A percentile compares a stretch with the other conserved stretches of the same genome.
These are phyloP conservation scores for Pyracantha coccinea DNA, from an alignment of 331 rosid species.

Conservation along the genomic window DNA sequence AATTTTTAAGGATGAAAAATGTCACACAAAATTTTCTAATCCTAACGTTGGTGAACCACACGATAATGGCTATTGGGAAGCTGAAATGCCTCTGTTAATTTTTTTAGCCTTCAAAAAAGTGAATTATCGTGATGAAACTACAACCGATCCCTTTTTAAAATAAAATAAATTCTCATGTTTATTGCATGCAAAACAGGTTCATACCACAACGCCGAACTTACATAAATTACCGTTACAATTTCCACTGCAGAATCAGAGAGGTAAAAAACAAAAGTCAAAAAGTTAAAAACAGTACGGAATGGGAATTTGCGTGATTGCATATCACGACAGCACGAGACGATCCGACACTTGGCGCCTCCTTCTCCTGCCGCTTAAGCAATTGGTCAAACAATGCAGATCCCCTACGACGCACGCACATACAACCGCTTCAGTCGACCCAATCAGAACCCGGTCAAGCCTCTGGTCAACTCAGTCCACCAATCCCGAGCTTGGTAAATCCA, in stretches of 20 bases:
- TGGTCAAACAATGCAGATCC: background rate
- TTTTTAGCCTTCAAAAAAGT: fast-evolving
- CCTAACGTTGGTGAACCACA: too few species aligned
- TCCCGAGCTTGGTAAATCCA: background rate
- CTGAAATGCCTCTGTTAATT: fast-evolving
- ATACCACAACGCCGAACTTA: too few species aligned
- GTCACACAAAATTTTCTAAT: background rate
- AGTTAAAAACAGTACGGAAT: background rate
- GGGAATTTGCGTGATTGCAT: background rate
- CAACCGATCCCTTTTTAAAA: too few species aligned
- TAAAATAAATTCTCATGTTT: background rate
- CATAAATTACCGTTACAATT: background rate
- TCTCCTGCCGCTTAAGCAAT: background rate
- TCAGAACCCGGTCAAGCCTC: background rate
- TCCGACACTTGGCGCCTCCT: background rate
- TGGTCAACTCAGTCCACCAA: background rate
- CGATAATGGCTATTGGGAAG: fast-evolving
- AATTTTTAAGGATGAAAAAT: background rate
- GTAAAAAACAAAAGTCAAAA: background rate
- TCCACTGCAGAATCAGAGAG: background rate
- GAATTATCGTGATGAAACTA: fast-evolving
- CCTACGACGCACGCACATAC: background rate
- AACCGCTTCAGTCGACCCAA: background rate
- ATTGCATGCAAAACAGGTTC: background rate
- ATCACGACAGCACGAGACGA: background rate